These are phyloP conservation scores for Rhodotorula sp. DNA, from an alignment of 1,284 basidiomycete genomes.

Conservation along the genomic window DNA sequence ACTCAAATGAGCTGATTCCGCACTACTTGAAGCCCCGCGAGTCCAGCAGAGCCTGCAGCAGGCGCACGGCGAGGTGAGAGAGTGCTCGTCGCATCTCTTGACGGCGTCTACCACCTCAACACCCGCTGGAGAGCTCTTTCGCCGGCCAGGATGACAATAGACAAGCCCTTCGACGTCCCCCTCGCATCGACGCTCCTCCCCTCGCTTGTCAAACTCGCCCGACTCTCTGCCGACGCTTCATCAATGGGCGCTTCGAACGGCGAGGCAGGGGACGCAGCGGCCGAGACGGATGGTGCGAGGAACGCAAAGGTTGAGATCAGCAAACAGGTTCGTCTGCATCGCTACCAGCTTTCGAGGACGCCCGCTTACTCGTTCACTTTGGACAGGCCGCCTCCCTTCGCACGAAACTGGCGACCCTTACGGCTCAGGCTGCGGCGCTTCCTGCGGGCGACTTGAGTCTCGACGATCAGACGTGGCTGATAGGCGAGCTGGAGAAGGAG, in stretches of 20 bases:
- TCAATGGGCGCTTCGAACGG: not conserved
- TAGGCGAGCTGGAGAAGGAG: constrained; percentile 19
- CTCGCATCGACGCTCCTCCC: constrained; percentile 4
- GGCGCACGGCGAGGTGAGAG: not conserved
- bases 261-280: not conserved
- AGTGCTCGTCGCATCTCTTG: not conserved
- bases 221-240: not conserved
- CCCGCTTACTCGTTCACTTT: not conserved
- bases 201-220: constrained; percentile 1
- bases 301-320: constrained; percentile 24
- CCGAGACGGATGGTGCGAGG: not conserved
- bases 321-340: constrained; percentile 9
- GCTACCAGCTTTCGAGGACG: not conserved
- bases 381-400: constrained; percentile 23
- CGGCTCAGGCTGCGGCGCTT: constrained; percentile 6
- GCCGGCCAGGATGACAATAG: not conserved
- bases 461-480: constrained; percentile 34
- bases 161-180: not conserved
- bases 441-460: constrained; percentile 23
- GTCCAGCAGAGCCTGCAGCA: not conserved
- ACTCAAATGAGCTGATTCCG: too few relatives aligned
- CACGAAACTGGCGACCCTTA: constrained; percentile 6
- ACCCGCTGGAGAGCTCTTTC: too few relatives aligned
- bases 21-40: not conserved
- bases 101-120: not conserved